These are phyloP conservation scores for Verticillium klebahnii DNA, from an alignment of 2,329 filamentous ascomycete genomes.

Conservation along the genomic window DNA sequence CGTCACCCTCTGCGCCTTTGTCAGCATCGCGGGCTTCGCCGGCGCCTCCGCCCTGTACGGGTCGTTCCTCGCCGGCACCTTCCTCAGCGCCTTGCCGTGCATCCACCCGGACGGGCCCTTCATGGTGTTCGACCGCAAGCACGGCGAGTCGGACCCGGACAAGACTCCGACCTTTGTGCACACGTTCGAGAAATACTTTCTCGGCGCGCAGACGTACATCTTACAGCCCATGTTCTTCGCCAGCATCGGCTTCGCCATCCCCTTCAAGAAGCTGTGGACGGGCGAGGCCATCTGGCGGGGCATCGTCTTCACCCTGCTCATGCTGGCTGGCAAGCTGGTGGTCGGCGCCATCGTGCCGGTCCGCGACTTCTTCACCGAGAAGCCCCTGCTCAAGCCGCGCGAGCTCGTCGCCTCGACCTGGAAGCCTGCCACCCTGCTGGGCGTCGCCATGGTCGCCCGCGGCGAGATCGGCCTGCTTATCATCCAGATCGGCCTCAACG, in stretches of 20 bases:
- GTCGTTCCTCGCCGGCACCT: constrained; percentile 33
- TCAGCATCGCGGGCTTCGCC: constrained; percentile 26
- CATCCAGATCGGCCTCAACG: constrained; percentile 19
- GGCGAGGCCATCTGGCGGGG: constrained; percentile 50
- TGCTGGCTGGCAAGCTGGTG: constrained; percentile 39
- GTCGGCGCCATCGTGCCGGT: constrained; percentile 16
- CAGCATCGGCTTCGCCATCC: constrained; percentile 55
- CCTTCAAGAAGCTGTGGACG: constrained; percentile 50
- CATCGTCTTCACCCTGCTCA: constrained; percentile 50
- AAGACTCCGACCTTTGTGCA: constrained; percentile 30
- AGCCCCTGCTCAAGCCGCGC: background rate
- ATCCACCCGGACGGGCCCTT: constrained; percentile 29
- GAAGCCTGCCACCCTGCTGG: constrained; percentile 50
- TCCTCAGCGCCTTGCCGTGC: constrained; percentile 29
- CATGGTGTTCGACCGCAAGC: constrained; percentile 22
- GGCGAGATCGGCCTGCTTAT: constrained; percentile 60
- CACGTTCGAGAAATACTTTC: constrained; percentile 30
- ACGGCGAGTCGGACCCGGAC: constrained; percentile 24
- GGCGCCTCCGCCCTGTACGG: constrained; percentile 33
- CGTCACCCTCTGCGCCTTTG: constrained; percentile 20
- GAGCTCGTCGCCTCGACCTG: constrained; percentile 19
- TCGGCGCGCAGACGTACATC: constrained; percentile 34
- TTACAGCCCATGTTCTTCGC: constrained; percentile 57
- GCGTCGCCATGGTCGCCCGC: constrained; percentile 53
- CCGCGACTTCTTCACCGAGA: constrained; percentile 23